Conservation (phyloP, 148 eudicot species). For the Vaccinium darrowii region DNA sequence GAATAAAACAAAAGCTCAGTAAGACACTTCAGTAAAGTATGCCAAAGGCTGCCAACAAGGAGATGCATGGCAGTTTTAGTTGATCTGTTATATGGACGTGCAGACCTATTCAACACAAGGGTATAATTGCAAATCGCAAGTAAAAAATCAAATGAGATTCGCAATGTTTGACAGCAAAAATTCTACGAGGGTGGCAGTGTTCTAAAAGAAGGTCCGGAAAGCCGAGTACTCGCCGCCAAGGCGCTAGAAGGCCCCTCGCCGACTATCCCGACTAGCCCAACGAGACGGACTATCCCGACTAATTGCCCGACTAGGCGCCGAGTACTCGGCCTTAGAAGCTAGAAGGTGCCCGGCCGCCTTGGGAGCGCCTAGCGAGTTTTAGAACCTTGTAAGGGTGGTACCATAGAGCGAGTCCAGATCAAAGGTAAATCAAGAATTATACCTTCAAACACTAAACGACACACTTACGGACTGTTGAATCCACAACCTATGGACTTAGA, state of each 20-base stretch:
- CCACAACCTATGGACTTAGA: background rate
- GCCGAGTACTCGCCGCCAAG: no score
- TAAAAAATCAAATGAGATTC: background rate
- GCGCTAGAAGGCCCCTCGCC: no score
- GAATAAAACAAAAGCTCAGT: background rate
- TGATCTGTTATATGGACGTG: background rate
- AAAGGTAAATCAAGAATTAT: background rate
- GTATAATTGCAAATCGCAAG: background rate
- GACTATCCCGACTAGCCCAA: no score
- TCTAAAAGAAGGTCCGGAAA: no score
- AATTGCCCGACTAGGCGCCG: no score
- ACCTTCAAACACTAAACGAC: background rate
- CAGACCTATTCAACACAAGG: background rate
- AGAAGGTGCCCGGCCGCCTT: no score
- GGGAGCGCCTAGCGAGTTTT: no score
- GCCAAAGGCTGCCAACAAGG: background rate
- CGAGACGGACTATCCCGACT: no score
- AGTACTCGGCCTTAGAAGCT: no score
- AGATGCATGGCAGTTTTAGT: background rate
- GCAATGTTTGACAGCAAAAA: background rate
- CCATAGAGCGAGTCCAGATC: background rate
- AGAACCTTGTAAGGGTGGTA: no score
- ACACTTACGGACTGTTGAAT: background rate
- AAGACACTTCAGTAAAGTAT: background rate
- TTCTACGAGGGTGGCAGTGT: background rate